Conservation (phyloP, 257 asterid genomes). For the Fraxinus quadrangulata region DNA sequence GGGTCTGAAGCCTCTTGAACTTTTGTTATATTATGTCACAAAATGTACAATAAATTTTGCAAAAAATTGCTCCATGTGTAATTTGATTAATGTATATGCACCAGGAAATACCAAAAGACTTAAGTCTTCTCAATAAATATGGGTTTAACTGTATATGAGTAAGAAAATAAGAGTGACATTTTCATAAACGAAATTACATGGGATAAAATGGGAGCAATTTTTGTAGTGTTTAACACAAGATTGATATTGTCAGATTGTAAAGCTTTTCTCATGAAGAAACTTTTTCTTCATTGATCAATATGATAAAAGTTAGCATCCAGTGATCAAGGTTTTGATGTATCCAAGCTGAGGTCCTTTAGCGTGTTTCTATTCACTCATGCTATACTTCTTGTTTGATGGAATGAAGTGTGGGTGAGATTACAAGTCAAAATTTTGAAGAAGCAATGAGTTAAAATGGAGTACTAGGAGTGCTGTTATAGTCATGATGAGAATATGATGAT, state of each 20-base stretch:
- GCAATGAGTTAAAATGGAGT: neutral
- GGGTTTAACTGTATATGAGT: neutral
- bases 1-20: conserved; percentile 5
- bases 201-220: neutral
- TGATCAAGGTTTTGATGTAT: too few species aligned
- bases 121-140: neutral
- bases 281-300: neutral
- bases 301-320: neutral
- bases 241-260: neutral
- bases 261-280: neutral
- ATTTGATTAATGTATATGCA: neutral
- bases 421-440: neutral
- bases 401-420: neutral
- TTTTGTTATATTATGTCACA: neutral
- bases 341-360: neutral
- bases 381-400: neutral
- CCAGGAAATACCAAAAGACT: neutral
- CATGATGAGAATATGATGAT: neutral
- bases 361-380: neutral
- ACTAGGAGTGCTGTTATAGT: neutral
- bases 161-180: neutral
- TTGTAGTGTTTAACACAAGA: neutral
- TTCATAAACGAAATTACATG: neutral
- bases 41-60: neutral
- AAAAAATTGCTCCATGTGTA: neutral